Evolutionary conservation across 306 rosid genomes (phyloP).

Genomic region (Arachis stenosperma): DNA sequence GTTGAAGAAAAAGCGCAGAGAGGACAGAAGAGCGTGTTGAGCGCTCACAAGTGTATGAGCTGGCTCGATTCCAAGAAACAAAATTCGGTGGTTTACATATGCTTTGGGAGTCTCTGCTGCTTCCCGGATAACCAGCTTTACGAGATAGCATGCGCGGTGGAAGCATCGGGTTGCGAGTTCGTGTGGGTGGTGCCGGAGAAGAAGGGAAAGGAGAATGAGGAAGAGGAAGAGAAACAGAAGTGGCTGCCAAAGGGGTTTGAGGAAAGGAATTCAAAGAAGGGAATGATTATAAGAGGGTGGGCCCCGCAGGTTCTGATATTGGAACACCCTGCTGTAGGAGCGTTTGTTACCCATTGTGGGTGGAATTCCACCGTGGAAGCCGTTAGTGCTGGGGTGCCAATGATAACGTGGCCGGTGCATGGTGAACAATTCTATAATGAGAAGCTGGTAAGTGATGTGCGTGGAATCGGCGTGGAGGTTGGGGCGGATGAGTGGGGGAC

Average conservation of each 20-base stretch:
- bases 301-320: slow-evolving; percentile 37
- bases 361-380: slow-evolving; percentile 41
- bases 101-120: slow-evolving; percentile 38
- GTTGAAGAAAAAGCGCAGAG: slow-evolving; percentile 33
- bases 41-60: slow-evolving; percentile 16
- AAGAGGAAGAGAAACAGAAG: slow-evolving; percentile 22
- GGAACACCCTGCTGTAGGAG: slow-evolving; percentile 31
- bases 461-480: slow-evolving; percentile 44
- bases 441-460: slow-evolving; percentile 37
- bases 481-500: slow-evolving; percentile 37
- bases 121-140: slow-evolving; percentile 35
- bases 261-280: slow-evolving; percentile 24
- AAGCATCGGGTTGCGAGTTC: slow-evolving; percentile 26
- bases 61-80: slow-evolving; percentile 41
- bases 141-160: slow-evolving; percentile 42
- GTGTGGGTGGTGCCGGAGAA: slow-evolving; percentile 50
- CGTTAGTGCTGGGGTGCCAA: slow-evolving; percentile 27
- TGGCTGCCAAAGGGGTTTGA: slow-evolving; percentile 47
- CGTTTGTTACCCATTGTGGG: slow-evolving; percentile 42
- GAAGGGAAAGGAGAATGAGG: slow-evolving; percentile 26
- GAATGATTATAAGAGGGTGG: slow-evolving; percentile 44
- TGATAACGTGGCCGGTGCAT: slow-evolving; percentile 45
- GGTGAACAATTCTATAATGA: slow-evolving; percentile 46
- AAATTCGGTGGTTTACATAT: slow-evolving; percentile 39
- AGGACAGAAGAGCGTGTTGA: slow-evolving; percentile 29